A percentile compares a stretch with the other conserved stretches of the same genome.
phyloP scores from a whole-genome alignment of 1,284 basidiomycete genomes.

The Sporisorium iseilematis-ciliati region DNA sequence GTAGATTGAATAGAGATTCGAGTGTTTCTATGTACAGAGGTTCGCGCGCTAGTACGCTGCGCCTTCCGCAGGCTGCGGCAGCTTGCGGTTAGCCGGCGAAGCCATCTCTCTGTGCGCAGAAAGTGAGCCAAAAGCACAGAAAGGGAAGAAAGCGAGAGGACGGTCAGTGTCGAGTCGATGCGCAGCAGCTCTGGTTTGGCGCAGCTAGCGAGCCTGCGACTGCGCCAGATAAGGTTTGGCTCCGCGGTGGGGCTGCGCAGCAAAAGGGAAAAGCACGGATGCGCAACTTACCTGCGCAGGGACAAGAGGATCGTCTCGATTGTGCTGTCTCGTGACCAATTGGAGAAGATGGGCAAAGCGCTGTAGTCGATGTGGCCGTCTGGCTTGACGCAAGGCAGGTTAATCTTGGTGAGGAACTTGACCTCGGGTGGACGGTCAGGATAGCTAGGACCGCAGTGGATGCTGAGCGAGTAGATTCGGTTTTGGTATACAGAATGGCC shows the following conservation, averaged over 20 bases:
- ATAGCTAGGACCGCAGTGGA: conserved; percentile 84
- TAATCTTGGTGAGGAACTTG: conserved; percentile 88
- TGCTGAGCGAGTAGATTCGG: conserved; percentile 95
- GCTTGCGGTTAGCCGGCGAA: conserved; percentile 87
- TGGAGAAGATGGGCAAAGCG: conserved; percentile 59
- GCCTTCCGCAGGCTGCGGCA: conserved; percentile 93
- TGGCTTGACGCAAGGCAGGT: conserved; percentile 89
- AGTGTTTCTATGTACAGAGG: conserved; percentile 33
- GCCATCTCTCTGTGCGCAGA: conserved; percentile 85
- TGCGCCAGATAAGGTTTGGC: conserved; percentile 19
- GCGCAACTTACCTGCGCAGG: conserved; percentile 61
- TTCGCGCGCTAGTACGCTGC: conserved; percentile 48
- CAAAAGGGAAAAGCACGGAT: neutral
- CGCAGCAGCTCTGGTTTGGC: neutral
- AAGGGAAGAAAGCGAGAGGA: conserved; percentile 7
- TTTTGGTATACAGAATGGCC: conserved; percentile 96
- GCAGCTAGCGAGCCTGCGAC: neutral
- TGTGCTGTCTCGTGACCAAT: conserved; percentile 67
- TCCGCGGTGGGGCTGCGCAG: conserved; percentile 14
- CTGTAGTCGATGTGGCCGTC: conserved; percentile 75
- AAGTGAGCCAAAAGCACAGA: neutral
- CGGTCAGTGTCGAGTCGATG: conserved; percentile 1
- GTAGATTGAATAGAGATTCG: conserved; percentile 12
- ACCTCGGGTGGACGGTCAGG: conserved; percentile 84
- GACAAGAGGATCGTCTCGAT: conserved; percentile 67